Evolutionary conservation across 2,329 filamentous ascomycete genomes (phyloP).

Genomic region (Xylariaceae sp.): DNA sequence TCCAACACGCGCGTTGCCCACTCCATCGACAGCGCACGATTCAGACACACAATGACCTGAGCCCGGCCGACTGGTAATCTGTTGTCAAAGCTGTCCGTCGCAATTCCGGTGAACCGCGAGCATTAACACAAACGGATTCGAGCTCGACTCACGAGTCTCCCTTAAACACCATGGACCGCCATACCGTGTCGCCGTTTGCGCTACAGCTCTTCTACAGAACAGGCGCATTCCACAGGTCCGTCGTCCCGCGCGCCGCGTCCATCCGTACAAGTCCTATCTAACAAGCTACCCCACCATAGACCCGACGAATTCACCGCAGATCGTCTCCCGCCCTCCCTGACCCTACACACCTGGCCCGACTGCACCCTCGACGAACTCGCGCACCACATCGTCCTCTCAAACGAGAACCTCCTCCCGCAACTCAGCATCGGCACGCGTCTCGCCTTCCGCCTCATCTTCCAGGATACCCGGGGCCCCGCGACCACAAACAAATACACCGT

Average conservation of each 20-base stretch:
- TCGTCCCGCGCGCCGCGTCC: slow-evolving; percentile 3
- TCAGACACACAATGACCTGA: slow-evolving; percentile 23
- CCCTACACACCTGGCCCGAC: slow-evolving; percentile 81
- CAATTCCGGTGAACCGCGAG: not conserved
- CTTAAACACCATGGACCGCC: slow-evolving; percentile 45
- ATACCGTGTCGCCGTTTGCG: slow-evolving; percentile 73
- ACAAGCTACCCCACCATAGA: slow-evolving; percentile 36
- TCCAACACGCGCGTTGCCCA: no score
- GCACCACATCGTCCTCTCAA: slow-evolving; percentile 64
- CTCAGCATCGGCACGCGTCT: slow-evolving; percentile 77
- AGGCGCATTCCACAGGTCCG: slow-evolving; percentile 65
- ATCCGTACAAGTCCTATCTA: slow-evolving; percentile 6
- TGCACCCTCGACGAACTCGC: slow-evolving; percentile 79
- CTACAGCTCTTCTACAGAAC: slow-evolving; percentile 79
- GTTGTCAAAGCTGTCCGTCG: slow-evolving; percentile 14
- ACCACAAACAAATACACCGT: slow-evolving; percentile 58
- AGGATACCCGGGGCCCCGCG: slow-evolving; percentile 51
- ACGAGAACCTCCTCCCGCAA: slow-evolving; percentile 56
- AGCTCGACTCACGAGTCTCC: not conserved
- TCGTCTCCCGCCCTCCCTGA: slow-evolving; percentile 59
- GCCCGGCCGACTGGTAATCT: slow-evolving; percentile 5
- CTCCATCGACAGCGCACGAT: no score
- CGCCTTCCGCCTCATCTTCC: slow-evolving; percentile 81
- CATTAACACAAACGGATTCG: not conserved
- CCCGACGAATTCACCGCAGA: slow-evolving; percentile 63